Conservation (phyloP, 2,329 filamentous ascomycete genomes). For the Sporothrix mexicana region DNA sequence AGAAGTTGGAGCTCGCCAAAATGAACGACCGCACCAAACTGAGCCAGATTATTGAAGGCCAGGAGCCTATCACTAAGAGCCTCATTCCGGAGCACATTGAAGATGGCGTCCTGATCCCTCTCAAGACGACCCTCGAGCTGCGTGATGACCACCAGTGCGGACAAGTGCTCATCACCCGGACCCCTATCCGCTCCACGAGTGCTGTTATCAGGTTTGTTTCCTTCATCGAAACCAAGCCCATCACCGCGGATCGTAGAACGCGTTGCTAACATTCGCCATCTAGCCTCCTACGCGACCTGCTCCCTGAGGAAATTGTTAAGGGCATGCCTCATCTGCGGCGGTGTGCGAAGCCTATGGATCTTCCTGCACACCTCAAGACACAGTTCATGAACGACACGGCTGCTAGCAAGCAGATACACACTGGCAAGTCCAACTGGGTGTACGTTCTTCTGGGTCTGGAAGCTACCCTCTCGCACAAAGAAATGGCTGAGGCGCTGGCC, state of each 20-base stretch:
- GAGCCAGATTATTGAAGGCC: slow-evolving; percentile 40
- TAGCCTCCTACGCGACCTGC: slow-evolving; percentile 62
- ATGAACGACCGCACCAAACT: slow-evolving; percentile 38
- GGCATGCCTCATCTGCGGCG: slow-evolving; percentile 74
- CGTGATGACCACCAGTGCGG: slow-evolving; percentile 64
- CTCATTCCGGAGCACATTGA: slow-evolving; percentile 47
- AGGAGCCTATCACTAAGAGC: slow-evolving; percentile 44
- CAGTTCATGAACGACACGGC: slow-evolving; percentile 65
- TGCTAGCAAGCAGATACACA: slow-evolving; percentile 61
- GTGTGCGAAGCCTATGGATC: slow-evolving; percentile 72
- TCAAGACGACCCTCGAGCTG: slow-evolving; percentile 69
- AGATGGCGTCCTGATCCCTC: slow-evolving; percentile 61
- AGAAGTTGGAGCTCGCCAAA: slow-evolving; percentile 32
- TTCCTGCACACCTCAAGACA: slow-evolving; percentile 69
- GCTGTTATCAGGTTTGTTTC: slow-evolving; percentile 70
- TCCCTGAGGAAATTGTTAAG: slow-evolving; percentile 66
- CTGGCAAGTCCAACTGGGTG: slow-evolving; percentile 65
- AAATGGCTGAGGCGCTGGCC: slow-evolving; percentile 57
- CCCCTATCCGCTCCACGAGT: slow-evolving; percentile 74
- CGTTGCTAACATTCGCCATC: slow-evolving; percentile 9
- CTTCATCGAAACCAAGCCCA: not conserved
- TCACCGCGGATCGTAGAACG: too few species aligned
- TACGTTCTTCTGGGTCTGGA: slow-evolving; percentile 63
- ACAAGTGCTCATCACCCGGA: slow-evolving; percentile 72
- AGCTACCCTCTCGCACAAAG: slow-evolving; percentile 58